Evolutionary conservation across 306 rosid genomes (phyloP).

Genomic region (Luffa aegyptiaca): DNA sequence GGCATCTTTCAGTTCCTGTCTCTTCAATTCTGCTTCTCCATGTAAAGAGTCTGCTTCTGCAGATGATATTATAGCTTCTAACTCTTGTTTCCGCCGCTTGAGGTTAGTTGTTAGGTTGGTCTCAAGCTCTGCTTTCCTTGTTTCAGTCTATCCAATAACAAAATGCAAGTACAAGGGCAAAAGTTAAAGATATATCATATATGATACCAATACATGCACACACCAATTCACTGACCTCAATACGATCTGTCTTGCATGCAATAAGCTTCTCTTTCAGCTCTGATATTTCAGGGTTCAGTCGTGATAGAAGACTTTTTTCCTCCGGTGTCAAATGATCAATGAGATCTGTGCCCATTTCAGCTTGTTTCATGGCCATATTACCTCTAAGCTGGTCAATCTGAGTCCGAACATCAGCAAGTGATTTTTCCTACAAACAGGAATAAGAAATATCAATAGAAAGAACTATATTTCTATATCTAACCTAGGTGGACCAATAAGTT

Average conservation of each 20-base stretch:
- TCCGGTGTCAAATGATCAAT: slow-evolving; percentile 85
- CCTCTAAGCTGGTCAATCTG: slow-evolving; percentile 86
- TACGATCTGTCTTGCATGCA: slow-evolving; percentile 74
- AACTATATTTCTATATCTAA: neutral
- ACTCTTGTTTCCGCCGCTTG: slow-evolving; percentile 84
- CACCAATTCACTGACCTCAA: slow-evolving; percentile 54
- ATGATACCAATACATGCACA: neutral
- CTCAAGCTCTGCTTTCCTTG: slow-evolving; percentile 90
- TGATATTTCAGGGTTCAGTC: slow-evolving; percentile 81
- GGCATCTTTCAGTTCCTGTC: slow-evolving; percentile 64
- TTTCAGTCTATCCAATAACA: slow-evolving; percentile 54
- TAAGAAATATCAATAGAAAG: slow-evolving; percentile 16
- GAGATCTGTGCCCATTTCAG: slow-evolving; percentile 95
- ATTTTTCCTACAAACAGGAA: slow-evolving; percentile 64
- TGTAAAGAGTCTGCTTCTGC: slow-evolving; percentile 49
- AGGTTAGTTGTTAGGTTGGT: slow-evolving; percentile 94
- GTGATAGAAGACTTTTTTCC: slow-evolving; percentile 70
- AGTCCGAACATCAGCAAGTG: slow-evolving; percentile 63
- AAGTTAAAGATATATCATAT: neutral
- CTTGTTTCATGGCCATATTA: slow-evolving; percentile 67
- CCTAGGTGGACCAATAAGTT: neutral
- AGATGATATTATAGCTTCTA: slow-evolving; percentile 66
- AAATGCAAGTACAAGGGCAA: slow-evolving; percentile 7
- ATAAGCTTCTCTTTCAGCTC: slow-evolving; percentile 79
- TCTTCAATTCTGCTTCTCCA: slow-evolving; percentile 57